Evolutionary conservation across 1,284 basidiomycete species (phyloP).

Genomic region (Puccinia brachypodii): DNA sequence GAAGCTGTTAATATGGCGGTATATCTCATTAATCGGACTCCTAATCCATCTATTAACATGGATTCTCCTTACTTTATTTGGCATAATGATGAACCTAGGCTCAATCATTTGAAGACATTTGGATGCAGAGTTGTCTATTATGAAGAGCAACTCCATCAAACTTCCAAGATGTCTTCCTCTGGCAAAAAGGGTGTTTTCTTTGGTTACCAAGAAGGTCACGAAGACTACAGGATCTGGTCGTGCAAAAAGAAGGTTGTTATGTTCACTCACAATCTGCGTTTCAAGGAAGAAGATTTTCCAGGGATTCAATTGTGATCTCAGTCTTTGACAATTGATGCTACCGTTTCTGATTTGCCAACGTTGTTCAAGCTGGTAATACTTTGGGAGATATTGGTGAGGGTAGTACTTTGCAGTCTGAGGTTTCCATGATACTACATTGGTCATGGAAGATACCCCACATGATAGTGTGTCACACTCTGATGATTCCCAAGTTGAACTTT

Average conservation of each 20-base stretch:
- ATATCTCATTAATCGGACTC: not conserved
- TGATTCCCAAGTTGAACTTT: not conserved
- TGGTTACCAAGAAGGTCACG: slow-evolving; percentile 12
- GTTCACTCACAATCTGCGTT: not conserved
- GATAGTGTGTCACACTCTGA: not conserved
- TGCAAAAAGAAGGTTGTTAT: not conserved
- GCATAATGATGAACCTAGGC: not conserved
- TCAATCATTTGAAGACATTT: not conserved
- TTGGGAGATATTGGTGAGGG: not conserved
- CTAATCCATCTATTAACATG: not conserved
- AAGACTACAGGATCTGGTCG: not conserved
- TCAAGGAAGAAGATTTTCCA: not conserved
- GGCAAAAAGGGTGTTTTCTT: not conserved
- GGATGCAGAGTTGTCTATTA: slow-evolving; percentile 17
- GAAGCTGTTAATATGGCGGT: not conserved
- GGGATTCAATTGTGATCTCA: too few relatives aligned
- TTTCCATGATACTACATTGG: not conserved
- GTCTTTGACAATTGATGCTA: too few relatives aligned
- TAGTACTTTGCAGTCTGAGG: not conserved
- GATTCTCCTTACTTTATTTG: not conserved
- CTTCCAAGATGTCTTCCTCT: not conserved
- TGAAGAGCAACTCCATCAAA: not conserved
- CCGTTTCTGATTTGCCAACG: not conserved
- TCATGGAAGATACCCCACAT: too few relatives aligned
- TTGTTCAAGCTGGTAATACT: not conserved